phyloP scores from a whole-genome alignment of 2,329 filamentous ascomycete genomes.

The Diaporthe ilicicola region DNA sequence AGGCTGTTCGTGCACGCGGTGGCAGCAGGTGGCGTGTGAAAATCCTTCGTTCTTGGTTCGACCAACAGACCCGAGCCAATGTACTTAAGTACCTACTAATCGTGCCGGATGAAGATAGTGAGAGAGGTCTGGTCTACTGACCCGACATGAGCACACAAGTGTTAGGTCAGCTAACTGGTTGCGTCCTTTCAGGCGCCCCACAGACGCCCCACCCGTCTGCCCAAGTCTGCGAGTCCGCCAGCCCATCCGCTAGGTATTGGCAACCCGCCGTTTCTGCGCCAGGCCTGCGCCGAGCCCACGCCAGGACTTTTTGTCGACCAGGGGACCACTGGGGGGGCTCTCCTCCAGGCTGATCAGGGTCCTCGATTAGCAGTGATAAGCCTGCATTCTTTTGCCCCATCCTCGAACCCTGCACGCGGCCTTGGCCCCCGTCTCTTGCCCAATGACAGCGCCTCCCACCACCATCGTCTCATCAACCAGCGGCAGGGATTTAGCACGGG shows the following conservation, averaged over 20 bases:
- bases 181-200: too few species aligned
- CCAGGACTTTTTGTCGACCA: background rate
- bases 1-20: background rate
- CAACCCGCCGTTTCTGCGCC: slow-evolving; percentile 8
- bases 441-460: background rate
- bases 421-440: background rate
- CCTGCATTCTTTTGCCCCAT: background rate
- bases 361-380: slow-evolving; percentile 4
- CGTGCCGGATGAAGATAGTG: background rate
- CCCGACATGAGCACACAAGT: background rate
- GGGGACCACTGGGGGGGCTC: background rate
- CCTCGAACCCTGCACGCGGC: slow-evolving; percentile 7
- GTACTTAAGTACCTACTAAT: too few species aligned
- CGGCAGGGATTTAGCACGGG: slow-evolving; percentile 1
- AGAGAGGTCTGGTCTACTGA: background rate
- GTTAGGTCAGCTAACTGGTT: slow-evolving; percentile 6
- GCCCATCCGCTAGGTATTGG: too few species aligned
- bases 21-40: background rate
- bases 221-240: background rate
- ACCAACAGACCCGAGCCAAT: background rate
- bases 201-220: slow-evolving; percentile 8
- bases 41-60: background rate
- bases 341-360: background rate
- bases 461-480: background rate
- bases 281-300: slow-evolving; percentile 17